Evolutionary conservation across 2,329 filamentous ascomycete species (phyloP).

Genomic region (Epichloe sp.): DNA sequence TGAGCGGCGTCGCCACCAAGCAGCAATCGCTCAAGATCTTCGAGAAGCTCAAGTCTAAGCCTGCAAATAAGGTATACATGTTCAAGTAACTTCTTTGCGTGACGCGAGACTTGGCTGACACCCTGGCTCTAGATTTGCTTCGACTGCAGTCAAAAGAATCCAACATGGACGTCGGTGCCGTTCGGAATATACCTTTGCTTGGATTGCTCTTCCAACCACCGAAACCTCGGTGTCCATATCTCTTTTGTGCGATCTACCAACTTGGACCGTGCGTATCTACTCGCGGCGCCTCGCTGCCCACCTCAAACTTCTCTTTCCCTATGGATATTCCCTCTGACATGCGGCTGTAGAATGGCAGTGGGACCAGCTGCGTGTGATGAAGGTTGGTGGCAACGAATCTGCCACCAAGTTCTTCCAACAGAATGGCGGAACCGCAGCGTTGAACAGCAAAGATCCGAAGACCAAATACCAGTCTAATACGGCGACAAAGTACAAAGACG

Average conservation of each 20-base stretch:
- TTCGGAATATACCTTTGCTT: slow-evolving; percentile 97
- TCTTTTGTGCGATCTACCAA: slow-evolving; percentile 98
- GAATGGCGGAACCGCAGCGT: slow-evolving; percentile 83
- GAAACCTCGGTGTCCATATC: slow-evolving; percentile 96
- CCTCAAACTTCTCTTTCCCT: too few species aligned
- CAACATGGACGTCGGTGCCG: slow-evolving; percentile 94
- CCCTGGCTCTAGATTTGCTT: slow-evolving; percentile 65
- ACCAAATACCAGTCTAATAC: slow-evolving; percentile 90
- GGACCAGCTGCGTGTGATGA: slow-evolving; percentile 95
- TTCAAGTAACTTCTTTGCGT: too few species aligned
- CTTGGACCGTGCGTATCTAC: slow-evolving; percentile 68
- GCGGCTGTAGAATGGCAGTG: slow-evolving; percentile 74
- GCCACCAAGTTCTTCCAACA: slow-evolving; percentile 97
- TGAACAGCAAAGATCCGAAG: slow-evolving; percentile 93
- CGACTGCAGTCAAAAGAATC: slow-evolving; percentile 94
- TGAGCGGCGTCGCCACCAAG: slow-evolving; percentile 69
- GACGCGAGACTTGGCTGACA: background rate
- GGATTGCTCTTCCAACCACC: slow-evolving; percentile 93
- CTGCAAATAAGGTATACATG: slow-evolving; percentile 70
- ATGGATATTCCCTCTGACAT: slow-evolving; percentile 2
- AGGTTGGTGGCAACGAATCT: slow-evolving; percentile 95
- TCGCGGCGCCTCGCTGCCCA: background rate
- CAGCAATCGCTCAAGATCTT: slow-evolving; percentile 95
- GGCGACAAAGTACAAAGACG: slow-evolving; percentile 97
- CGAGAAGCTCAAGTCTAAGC: slow-evolving; percentile 89